Conservation (phyloP, 257 asterid species). For the Haberlea rhodopensis region DNA sequence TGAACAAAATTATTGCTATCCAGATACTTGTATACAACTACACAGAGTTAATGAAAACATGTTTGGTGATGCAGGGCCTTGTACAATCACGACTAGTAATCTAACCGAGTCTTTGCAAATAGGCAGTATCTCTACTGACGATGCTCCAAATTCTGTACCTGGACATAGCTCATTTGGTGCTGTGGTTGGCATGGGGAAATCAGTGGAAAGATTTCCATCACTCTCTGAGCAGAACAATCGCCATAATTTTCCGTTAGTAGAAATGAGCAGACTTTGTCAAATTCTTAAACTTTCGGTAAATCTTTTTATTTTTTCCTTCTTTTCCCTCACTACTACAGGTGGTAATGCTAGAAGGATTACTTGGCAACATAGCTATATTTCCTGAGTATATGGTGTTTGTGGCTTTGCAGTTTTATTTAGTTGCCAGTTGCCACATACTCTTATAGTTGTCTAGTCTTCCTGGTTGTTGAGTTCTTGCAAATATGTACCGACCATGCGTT, state of each 20-base stretch:
- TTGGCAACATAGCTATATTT: background rate
- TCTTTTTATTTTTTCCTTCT: background rate
- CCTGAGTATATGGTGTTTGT: background rate
- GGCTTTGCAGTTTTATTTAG: background rate
- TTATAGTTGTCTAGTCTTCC: too few relatives aligned
- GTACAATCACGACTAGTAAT: slow-evolving; percentile 8
- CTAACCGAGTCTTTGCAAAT: slow-evolving; percentile 16
- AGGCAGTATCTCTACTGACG: background rate
- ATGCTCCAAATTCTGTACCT: slow-evolving; percentile 21
- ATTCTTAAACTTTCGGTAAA: slow-evolving; percentile 36
- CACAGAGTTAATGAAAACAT: background rate
- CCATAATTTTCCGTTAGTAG: slow-evolving; percentile 32
- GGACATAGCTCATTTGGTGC: slow-evolving; percentile 5
- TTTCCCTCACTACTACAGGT: too few relatives aligned
- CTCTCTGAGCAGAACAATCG: slow-evolving; percentile 29
- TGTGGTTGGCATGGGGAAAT: slow-evolving; percentile 9
- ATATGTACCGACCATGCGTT: too few relatives aligned
- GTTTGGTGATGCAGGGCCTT: slow-evolving; percentile 19
- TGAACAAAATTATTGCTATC: background rate
- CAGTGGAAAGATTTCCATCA: slow-evolving; percentile 22
- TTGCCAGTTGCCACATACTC: background rate
- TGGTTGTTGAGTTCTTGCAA: too few relatives aligned
- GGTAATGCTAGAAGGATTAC: slow-evolving; percentile 2
- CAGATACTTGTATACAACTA: background rate
- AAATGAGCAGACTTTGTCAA: slow-evolving; percentile 31